Evolutionary conservation across 2,329 filamentous ascomycete species (phyloP), one percentile per base, ranked within the genome.

Genomic region (Coleophoma crateriformis): DNA sequence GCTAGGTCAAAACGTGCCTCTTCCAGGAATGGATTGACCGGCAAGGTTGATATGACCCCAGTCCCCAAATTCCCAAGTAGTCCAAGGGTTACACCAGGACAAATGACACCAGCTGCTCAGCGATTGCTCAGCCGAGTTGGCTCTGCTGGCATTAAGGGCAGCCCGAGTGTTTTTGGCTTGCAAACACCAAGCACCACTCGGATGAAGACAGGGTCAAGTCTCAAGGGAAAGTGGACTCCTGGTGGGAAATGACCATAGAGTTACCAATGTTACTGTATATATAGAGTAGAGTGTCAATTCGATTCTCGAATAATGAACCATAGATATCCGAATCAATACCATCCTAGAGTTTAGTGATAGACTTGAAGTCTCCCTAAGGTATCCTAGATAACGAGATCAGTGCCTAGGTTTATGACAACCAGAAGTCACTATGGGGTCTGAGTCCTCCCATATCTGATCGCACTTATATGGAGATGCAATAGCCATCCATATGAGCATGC

Each of bases 81-180:
- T 53, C 82, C 83, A 15, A 71, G 79, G 42, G 72, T 80, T 20
- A 55, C 55, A 14, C 69, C 75, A 10, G 73, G 72, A 15, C 71
- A 72, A 4, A 68, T 91, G 63, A 92, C 88, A 19, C 88, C 89
- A 4, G 89, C 89, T 13, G 89, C 85, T 3, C 79, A 84, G 64
- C 75, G 82, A 53, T 67, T 90, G 33, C 83, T 82, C 72, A 82
- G 77, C 55, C 82, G 76, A 64, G 80, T 88, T 55, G 78, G 70
- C 37, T 73, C 63, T 47, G 62, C 59, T 4, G 64, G 66, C 35
- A 61, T 62, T 40, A 64, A 54, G 38, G 47, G 47, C 20, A 54
- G 58, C 20, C 58, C 60, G 33, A 53, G 55, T 52, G 51, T 57
- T 8, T 65, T 65, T 52, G 58, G 55, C 15, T 47, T 43, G 13